Base-by-base conservation (phyloP, 768 basidiomycete genomes). In the Boletus pseudo-olivaceus region DNA sequence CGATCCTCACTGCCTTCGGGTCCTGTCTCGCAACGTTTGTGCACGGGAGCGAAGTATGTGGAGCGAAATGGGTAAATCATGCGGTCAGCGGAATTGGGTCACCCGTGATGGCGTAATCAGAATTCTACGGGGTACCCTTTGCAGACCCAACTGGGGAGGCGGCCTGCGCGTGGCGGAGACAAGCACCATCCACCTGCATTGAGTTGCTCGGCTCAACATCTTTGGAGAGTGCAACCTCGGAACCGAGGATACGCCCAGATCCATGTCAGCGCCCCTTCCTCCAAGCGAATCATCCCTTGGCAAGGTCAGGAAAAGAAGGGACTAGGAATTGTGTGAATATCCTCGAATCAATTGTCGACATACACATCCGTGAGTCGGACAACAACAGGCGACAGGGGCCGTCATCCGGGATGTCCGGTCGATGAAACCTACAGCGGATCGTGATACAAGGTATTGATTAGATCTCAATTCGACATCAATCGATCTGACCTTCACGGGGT, bases 101-200 rank as follows among this genome's bases (percentile, higher is more conserved):
- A 12, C 39, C 46, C 50, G 50, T 55, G 55, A 56, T 49, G 58
- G 59, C 29, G 29, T 46, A 7, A 45, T 49, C 59, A 65, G 60
- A 60, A 57, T 41, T 66, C 66, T 68, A 68, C 61, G 68, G 60
- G 47, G 48, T 50, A 30, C 3, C 44, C 40, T 42, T 39, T 50
- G 53, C 20, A 45, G 40, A 17, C 35, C 53, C 6, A 48, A 35
- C 51, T 26, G 32, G 49, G 44, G 55, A 52, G 37, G 45, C 8
- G 20, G 20, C 34, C 42, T 48, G 53, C 42, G 37, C 30, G 38
- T 48, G 45, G 42, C 33, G 45, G 49, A 49, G 49, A 49, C 47
- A 19, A 47, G 20, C 17, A 43, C 35, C 44, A 33, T 26, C 37
- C 49, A 20, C 5, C 35, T 51, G 41, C n/a, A 20, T 15, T 23